These are phyloP conservation scores for Boechera divaricarpa DNA, from an alignment of 345 rosid species.

Conservation along the genomic window DNA sequence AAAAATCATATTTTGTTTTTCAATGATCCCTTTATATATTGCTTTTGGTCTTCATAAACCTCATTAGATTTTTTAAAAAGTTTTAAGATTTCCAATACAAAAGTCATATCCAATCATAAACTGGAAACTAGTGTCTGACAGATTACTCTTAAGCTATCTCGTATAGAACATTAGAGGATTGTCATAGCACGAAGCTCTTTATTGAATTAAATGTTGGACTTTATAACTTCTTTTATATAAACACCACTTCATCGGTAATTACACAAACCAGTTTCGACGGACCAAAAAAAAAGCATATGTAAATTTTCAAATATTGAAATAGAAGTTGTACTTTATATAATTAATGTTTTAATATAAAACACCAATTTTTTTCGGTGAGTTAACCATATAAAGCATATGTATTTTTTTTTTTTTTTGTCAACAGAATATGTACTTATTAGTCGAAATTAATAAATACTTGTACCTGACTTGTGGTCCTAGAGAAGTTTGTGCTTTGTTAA, in stretches of 20 bases:
- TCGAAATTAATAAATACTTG: background rate
- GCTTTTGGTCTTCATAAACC: background rate
- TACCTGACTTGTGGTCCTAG: constrained; percentile 23
- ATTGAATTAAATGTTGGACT: background rate
- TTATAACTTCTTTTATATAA: background rate
- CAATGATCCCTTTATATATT: background rate
- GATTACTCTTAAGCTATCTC: background rate
- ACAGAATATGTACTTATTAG: background rate
- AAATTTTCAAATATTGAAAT: background rate
- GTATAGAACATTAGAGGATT: background rate
- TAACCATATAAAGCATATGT: no score
- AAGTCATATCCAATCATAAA: background rate
- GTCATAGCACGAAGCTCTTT: background rate
- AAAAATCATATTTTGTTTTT: background rate
- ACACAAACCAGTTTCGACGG: constrained; percentile 8
- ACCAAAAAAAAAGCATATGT: background rate
- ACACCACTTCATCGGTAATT: background rate
- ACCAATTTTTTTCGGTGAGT: background rate
- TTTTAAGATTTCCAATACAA: background rate
- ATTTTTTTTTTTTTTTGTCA: no score
- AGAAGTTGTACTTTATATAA: background rate
- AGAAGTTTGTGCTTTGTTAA: no score
- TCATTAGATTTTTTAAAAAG: background rate
- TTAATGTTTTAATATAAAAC: background rate
- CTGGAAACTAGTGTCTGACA: background rate